A percentile compares a stretch with the other conserved stretches of the same genome.
Evolutionary conservation across 2,329 filamentous ascomycete genomes (phyloP).

Genomic region (Botryosphaeria dothidea): DNA sequence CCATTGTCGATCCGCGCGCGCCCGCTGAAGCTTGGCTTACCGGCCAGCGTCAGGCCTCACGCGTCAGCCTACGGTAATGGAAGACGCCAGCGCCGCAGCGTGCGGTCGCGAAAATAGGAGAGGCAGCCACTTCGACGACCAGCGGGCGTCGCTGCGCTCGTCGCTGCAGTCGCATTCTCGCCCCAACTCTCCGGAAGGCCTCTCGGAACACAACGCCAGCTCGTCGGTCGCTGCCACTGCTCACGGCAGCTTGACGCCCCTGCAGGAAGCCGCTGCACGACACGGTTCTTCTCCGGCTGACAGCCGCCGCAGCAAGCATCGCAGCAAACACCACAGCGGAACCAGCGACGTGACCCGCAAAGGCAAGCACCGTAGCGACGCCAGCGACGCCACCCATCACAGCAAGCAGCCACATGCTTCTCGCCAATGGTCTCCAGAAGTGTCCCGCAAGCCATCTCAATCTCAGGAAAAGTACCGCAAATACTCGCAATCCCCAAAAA

Average conservation of each 20-base stretch:
- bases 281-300: background rate
- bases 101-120: constrained; percentile 23
- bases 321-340: background rate
- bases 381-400: background rate
- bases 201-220: background rate
- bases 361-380: background rate
- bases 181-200: background rate
- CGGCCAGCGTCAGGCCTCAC: background rate
- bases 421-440: background rate
- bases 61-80: background rate
- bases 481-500: background rate
- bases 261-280: constrained; percentile 1
- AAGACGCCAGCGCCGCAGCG: background rate
- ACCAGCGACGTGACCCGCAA: background rate
- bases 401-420: background rate
- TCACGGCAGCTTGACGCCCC: constrained; percentile 10
- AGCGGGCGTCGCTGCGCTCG: constrained; percentile 34
- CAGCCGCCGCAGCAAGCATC: background rate
- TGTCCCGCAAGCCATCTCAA: background rate
- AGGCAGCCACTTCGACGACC: constrained; percentile 34
- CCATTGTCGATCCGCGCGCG: background rate
- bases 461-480: background rate
- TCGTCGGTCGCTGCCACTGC: background rate
- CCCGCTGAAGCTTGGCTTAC: constrained; percentile 5
- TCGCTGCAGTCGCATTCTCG: constrained; percentile 17